These are phyloP conservation scores for Lipomyces lipofer DNA, from an alignment of 805 yeast species.

Conservation along the genomic window DNA sequence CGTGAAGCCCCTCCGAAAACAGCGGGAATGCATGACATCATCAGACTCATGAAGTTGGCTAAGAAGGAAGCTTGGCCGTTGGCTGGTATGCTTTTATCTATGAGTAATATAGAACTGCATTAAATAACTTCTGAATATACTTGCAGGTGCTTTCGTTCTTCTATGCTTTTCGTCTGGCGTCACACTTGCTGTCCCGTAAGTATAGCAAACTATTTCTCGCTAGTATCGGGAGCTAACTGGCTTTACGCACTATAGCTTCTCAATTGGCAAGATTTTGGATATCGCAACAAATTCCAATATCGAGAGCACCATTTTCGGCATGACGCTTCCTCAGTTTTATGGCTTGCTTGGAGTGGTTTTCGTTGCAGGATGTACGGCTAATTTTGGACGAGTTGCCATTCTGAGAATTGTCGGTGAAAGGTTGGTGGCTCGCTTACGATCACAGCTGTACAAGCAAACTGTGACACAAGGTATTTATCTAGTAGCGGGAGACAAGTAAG, in stretches of 20 bases:
- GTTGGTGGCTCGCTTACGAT: slow-evolving; percentile 78
- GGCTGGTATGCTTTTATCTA: slow-evolving; percentile 16
- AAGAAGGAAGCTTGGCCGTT: slow-evolving; percentile 58
- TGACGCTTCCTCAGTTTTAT: slow-evolving; percentile 65
- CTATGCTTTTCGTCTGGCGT: slow-evolving; percentile 73
- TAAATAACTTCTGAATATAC: background rate
- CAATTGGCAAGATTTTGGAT: slow-evolving; percentile 86
- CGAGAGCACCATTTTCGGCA: slow-evolving; percentile 51
- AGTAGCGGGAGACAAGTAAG: too few relatives aligned
- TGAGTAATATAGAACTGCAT: background rate
- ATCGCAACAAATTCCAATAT: slow-evolving; percentile 49
- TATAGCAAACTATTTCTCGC: background rate
- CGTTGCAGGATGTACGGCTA: slow-evolving; percentile 71
- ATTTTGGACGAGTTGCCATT: slow-evolving; percentile 75
- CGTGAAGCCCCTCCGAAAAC: slow-evolving; percentile 28
- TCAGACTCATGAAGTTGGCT: slow-evolving; percentile 56
- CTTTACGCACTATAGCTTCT: slow-evolving; percentile 8
- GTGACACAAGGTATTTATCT: slow-evolving; percentile 56
- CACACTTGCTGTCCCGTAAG: slow-evolving; percentile 75
- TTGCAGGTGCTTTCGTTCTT: slow-evolving; percentile 58
- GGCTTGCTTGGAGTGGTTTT: slow-evolving; percentile 62
- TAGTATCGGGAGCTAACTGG: background rate
- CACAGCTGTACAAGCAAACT: slow-evolving; percentile 72
- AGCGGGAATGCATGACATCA: slow-evolving; percentile 42
- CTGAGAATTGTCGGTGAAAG: slow-evolving; percentile 82